Base-by-base conservation (phyloP, 169 alveolate species). In the Plasmodium knowlesi region DNA sequence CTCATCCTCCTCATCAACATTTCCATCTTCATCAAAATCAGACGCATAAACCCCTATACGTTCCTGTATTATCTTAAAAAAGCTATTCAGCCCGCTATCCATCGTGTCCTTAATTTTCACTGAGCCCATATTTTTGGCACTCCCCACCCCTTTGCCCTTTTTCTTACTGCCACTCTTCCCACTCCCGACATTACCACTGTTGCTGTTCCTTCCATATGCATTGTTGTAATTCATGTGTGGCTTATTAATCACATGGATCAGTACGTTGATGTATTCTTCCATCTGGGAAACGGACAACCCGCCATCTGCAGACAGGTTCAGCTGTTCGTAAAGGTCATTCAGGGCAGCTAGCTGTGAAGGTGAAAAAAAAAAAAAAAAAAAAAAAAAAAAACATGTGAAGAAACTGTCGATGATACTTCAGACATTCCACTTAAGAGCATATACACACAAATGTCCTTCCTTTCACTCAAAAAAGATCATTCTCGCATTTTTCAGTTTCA, bases 191-290 rank as follows among this genome's bases (percentile, higher is more conserved):
- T n/a, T 74, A 30, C 41, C 81, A 19, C 25, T 71, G 41, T 32
- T 85, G 30, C 67, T 72, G 37, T 50, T 88, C 19, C 54, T 88
- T 82, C 67, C 92, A 72, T 78, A 80, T 22, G 67, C 72, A 81
- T 78, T 72, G 43, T 53, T 82, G 76, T 91, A 91, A 22, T 84
- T 71, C 46, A 82, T 12, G 43, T 91, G 92, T 0, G 95, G 95
- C 37, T 54, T 46, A 39, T 78, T 80, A 37, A 91, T 91, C 37
- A 91, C 95, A 32, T 91, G 95, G 37, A 91, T 91, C 37, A 91
- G 46, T 37, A 91, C 95, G 50, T 91, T 91, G 30, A 91, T 91
- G 83, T 91, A 91, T 91, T 91, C 95, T 57, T 91, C 95, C 84
- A 91, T 71, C 8, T 72, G 82, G 28, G 92, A 74, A 72, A 61